Base-by-base conservation (phyloP, 106 monocot genomes). In the Acanthochlamys bracteata region DNA sequence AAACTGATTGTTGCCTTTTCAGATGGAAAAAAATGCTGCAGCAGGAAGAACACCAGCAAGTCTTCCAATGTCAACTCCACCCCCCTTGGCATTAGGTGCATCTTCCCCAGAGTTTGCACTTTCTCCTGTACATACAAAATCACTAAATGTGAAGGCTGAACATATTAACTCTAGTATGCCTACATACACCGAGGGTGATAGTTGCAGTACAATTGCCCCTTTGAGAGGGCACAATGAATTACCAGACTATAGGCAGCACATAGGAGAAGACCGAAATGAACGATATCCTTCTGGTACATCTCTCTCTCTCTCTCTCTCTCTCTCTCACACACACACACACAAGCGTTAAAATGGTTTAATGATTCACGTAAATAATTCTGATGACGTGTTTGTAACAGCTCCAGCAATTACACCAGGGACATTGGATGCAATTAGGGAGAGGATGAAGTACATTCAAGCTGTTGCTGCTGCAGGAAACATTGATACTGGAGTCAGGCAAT, bases 1-100 rank as follows among this genome's bases (percentile, higher is more conserved):
- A 7, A 43, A 43, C 43, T 13, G 13, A 13, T 41, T 42, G 7
- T 53, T 67, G 52, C 17, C 61, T 13, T 25, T 75, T 49, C 76
- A 98, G 98, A 92, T 98, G 98, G 98, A 98, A 71, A 92, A 81
- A 66, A 98, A 89, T 75, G 85, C 91, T 39, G 92, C 79, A 21
- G 78, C 98, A 26, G 98, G 98, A 7, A 85, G 85, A 42, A 85
- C 85, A 49, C 85, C 98, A 11, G 80, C 92, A 33, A 92, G 79
- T 57, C 74, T 98, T 21, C 98, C 98, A 21, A 65, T 92, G 52
- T 80, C 92, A 3, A 98, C 91, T 2, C 98, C 92, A 4, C 98
- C 98, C 60, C 92, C 98, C 7, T 64, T 78, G 19, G 78, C 92
- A 41, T 45, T 83, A 68, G 78, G 73, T 60, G 41, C 47, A 73